Base-by-base conservation (phyloP, 176 grass and related monocot species). In the Poa pratensis region DNA sequence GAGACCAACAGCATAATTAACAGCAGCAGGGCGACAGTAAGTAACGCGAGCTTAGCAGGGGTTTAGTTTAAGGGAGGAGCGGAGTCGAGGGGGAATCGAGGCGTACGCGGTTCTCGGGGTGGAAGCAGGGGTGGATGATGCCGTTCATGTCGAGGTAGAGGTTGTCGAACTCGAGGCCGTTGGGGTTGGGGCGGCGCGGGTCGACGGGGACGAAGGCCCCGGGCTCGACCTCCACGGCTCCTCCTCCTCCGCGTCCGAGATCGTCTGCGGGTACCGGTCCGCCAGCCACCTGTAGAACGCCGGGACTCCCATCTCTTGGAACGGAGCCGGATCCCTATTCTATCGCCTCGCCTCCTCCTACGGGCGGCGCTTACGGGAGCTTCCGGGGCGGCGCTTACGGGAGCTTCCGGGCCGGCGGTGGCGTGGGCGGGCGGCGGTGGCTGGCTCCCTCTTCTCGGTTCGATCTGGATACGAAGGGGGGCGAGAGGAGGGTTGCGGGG, bases 41-140 rank as follows among this genome's bases (percentile, higher is more conserved):
- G 0, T 53, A 53, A 12, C 69, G 32, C 4, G 13, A 19, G 43
- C 12, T 68, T 17, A 42, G n/a, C 0, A 1, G 7, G 45, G 60
- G 20, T 48, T 30, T 30, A 30, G 28, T 30, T 30, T 71, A 24
- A 15, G 62, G 10, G 26, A 13, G 7, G 37, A 65, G 19, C 12
- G 13, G 46, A 14, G 2, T 49, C 43, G 9, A 3, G 12, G 82
- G 79, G 17, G 35, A 82, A 68, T 27, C 45, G 61, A 35, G 76
- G 53, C 90, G 73, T 86, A 96, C 96, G 73, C 96, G 91, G 69
- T 88, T 90, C 7, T 96, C 96, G 17, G 96, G 96, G 74, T 98
- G 96, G 93, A 98, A 98, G 86, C 96, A 96, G 50, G 96, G 96
- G 81, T 99, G 96, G 71, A 99, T 92, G 78, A 99, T 94, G 83